Conservation (phyloP, 225 moss, liverwort and hornwort genomes). For the Asterella californica region DNA sequence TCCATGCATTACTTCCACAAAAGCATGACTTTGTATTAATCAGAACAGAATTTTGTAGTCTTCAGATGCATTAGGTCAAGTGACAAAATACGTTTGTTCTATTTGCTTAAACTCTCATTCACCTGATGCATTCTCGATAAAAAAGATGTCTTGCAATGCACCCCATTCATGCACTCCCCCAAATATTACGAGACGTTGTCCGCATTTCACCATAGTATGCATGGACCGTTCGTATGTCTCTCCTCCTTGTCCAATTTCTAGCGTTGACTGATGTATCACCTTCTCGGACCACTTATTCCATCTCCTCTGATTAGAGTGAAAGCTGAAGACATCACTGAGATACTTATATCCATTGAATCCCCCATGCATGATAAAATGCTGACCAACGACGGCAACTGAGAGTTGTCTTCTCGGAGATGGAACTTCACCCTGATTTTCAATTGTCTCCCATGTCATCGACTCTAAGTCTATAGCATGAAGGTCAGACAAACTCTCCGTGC, state of each 20-base stretch:
- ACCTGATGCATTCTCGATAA: conserved; percentile 91
- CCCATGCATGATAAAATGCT: conserved; percentile 78
- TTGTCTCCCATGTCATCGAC: conserved; percentile 65
- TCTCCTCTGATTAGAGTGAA: conserved; percentile 53
- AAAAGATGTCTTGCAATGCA: conserved; percentile 65
- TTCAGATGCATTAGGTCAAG: no score
- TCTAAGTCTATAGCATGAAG: conserved; percentile 67
- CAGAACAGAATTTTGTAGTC: background rate
- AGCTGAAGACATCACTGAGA: conserved; percentile 70
- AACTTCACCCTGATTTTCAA: conserved; percentile 50
- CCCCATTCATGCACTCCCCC: conserved; percentile 85
- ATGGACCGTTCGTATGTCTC: conserved; percentile 69
- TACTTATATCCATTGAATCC: conserved; percentile 73
- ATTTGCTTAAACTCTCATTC: background rate
- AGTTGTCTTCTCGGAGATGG: conserved; percentile 88
- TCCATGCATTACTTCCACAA: background rate
- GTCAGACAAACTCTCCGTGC: conserved; percentile 63
- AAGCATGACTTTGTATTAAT: background rate
- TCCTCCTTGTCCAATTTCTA: conserved; percentile 33
- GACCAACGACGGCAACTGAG: conserved; percentile 63
- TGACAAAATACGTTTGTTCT: background rate
- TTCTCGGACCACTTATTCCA: conserved; percentile 69
- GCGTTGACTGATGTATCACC: conserved; percentile 14
- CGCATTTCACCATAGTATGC: conserved; percentile 77
- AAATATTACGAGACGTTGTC: conserved; percentile 73